phyloP scores from a whole-genome alignment of 1,284 basidiomycete species.

The Meira miltonrushii region DNA sequence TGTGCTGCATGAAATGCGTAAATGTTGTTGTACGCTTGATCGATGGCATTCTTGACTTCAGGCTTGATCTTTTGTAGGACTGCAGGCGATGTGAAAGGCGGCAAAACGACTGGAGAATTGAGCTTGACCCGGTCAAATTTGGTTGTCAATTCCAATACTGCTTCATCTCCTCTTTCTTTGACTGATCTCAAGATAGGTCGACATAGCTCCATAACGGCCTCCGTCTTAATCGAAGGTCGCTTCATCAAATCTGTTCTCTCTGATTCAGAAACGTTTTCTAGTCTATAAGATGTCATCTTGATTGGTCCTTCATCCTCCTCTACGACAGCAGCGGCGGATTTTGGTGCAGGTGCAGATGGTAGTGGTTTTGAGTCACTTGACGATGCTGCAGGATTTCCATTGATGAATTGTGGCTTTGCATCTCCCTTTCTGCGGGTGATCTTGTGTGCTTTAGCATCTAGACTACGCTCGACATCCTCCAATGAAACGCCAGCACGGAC shows the following conservation, averaged over 20 bases:
- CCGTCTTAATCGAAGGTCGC: constrained; percentile 84
- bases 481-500: constrained; percentile 76
- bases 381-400: constrained; percentile 41
- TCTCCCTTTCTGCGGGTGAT: constrained; percentile 84
- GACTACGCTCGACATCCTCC: constrained; percentile 74
- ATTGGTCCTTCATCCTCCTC: constrained; percentile 56
- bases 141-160: constrained; percentile 80
- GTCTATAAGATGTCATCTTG: constrained; percentile 44
- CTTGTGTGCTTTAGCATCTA: constrained; percentile 82
- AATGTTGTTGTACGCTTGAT: constrained; percentile 87
- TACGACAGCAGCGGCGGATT: background rate
- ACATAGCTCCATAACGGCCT: constrained; percentile 91
- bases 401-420: constrained; percentile 79
- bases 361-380: constrained; percentile 16
- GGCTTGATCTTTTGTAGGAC: constrained; percentile 41
- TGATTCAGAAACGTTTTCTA: constrained; percentile 55
- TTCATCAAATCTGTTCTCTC: constrained; percentile 70
- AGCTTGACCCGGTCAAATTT: constrained; percentile 83
- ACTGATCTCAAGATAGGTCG: constrained; percentile 90
- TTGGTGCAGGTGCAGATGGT: constrained; percentile 5
- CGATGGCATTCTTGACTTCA: constrained; percentile 71
- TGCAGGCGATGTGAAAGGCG: constrained; percentile 57
- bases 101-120: constrained; percentile 54
- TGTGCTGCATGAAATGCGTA: constrained; percentile 55
- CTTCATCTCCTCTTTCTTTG: constrained; percentile 74